Evolutionary conservation across 805 yeast genomes (phyloP).

Genomic region (Candida mattraensis): DNA sequence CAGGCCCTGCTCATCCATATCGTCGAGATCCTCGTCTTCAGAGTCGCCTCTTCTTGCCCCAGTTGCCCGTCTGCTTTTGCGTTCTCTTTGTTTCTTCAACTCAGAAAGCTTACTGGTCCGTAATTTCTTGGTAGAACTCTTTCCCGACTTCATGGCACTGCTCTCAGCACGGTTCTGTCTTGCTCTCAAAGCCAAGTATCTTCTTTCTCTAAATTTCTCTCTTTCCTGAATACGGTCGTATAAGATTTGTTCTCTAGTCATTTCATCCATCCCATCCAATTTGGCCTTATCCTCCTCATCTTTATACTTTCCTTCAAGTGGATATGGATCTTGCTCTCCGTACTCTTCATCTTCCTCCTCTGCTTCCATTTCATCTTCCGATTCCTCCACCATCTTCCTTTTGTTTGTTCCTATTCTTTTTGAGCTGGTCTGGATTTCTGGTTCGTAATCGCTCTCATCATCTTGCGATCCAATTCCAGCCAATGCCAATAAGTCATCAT

Average conservation of each 20-base stretch:
- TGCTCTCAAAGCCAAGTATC: slow-evolving; percentile 80
- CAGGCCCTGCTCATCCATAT: slow-evolving; percentile 36
- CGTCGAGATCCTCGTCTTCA: slow-evolving; percentile 45
- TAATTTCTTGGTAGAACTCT: slow-evolving; percentile 25
- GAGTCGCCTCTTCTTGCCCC: slow-evolving; percentile 20
- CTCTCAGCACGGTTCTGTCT: slow-evolving; percentile 48
- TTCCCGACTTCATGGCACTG: slow-evolving; percentile 30
- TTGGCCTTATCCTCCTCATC: slow-evolving; percentile 73
- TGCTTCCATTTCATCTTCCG: slow-evolving; percentile 28
- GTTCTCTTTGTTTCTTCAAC: slow-evolving; percentile 38
- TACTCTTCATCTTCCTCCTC: slow-evolving; percentile 35
- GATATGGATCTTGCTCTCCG: slow-evolving; percentile 72
- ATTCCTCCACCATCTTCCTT: slow-evolving; percentile 33
- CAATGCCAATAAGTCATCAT: slow-evolving; percentile 92
- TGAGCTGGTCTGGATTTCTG: slow-evolving; percentile 32
- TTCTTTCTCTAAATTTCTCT: slow-evolving; percentile 84
- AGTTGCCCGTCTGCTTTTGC: slow-evolving; percentile 31
- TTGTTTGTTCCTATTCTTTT: slow-evolving; percentile 17
- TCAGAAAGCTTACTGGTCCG: slow-evolving; percentile 37
- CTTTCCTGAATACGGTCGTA: slow-evolving; percentile 92
- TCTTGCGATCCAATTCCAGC: slow-evolving; percentile 71
- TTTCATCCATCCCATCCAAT: slow-evolving; percentile 77
- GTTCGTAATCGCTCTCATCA: slow-evolving; percentile 37
- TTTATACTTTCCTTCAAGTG: slow-evolving; percentile 87
- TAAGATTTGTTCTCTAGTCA: slow-evolving; percentile 85